phyloP scores from a whole-genome alignment of 2,329 filamentous ascomycete species.

The Ophiostoma himal-ulmi region DNA sequence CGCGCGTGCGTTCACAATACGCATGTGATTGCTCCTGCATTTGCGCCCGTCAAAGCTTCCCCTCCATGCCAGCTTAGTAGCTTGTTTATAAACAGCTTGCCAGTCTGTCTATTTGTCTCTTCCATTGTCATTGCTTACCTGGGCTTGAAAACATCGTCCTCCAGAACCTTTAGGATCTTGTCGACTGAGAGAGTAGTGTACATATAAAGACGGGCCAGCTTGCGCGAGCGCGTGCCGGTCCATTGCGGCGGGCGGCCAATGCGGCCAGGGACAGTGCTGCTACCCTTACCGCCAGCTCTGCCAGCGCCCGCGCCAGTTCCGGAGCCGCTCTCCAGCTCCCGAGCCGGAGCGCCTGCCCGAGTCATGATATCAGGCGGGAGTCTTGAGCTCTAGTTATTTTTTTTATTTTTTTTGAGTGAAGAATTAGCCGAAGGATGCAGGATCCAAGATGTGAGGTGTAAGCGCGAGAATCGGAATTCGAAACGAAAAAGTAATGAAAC shows the following conservation, averaged over 20 bases:
- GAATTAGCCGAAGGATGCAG: background rate
- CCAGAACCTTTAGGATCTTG: constrained; percentile 46
- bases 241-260: constrained; percentile 52
- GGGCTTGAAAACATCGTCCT: constrained; percentile 41
- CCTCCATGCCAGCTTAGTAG: background rate
- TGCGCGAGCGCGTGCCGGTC: constrained; percentile 48
- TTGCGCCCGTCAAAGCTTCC: background rate
- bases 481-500: background rate
- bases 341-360: constrained; percentile 17
- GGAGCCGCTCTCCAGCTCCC: constrained; percentile 21
- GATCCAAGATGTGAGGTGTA: background rate
- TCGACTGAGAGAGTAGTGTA: constrained; percentile 50
- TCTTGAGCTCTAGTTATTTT: background rate
- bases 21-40: background rate
- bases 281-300: constrained; percentile 18
- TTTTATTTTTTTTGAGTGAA: background rate
- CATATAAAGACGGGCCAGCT: constrained; percentile 51
- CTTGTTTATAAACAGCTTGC: background rate
- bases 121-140: constrained; percentile 35
- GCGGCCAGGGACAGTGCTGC: constrained; percentile 29
- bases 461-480: background rate
- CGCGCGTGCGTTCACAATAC: background rate
- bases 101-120: background rate
- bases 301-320: constrained; percentile 17
- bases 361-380: background rate